phyloP scores from a whole-genome alignment of 495 filamentous ascomycete species.

The Terfezia claveryi region DNA sequence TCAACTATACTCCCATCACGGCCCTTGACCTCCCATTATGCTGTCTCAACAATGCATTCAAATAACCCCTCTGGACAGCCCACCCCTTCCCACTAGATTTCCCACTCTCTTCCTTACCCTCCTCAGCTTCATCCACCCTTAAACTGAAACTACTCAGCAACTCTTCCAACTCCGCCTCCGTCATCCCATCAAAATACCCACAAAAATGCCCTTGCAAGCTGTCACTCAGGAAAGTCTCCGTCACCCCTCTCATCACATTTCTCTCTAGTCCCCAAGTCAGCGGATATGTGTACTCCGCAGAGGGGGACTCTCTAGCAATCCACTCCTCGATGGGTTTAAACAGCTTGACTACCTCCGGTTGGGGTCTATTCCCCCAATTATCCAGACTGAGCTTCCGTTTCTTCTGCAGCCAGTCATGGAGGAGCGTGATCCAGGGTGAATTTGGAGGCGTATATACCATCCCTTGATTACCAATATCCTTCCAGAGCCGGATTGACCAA shows the following conservation, averaged over 20 bases:
- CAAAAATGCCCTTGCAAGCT: conserved; percentile 37
- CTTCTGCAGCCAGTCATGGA: conserved; percentile 32
- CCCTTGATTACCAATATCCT: conserved; percentile 40
- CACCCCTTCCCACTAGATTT: conserved; percentile 4
- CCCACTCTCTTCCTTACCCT: not conserved
- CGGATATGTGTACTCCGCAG: conserved; percentile 10
- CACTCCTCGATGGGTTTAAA: conserved; percentile 18
- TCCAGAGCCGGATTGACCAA: conserved; percentile 46
- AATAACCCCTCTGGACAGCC: conserved; percentile 25
- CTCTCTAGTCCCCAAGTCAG: conserved; percentile 32
- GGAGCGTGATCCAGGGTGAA: conserved; percentile 28
- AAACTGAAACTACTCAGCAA: conserved; percentile 13
- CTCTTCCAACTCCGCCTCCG: conserved; percentile 32
- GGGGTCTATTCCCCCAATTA: conserved; percentile 29
- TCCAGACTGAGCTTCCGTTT: conserved; percentile 33
- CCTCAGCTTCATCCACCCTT: not conserved
- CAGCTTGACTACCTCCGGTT: conserved; percentile 13
- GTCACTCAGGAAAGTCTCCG: conserved; percentile 30
- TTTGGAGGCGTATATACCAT: conserved; percentile 33
- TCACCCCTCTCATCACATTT: conserved; percentile 30
- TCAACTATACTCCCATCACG: too few relatives aligned
- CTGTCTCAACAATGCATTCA: conserved; percentile 24
- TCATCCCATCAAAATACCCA: conserved; percentile 32
- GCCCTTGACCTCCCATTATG: conserved; percentile 12
- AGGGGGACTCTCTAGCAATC: conserved; percentile 7